Evolutionary conservation across 192 early-diverging fungal genomes (phyloP).

Genomic region (Umbelopsis ramanniana): DNA sequence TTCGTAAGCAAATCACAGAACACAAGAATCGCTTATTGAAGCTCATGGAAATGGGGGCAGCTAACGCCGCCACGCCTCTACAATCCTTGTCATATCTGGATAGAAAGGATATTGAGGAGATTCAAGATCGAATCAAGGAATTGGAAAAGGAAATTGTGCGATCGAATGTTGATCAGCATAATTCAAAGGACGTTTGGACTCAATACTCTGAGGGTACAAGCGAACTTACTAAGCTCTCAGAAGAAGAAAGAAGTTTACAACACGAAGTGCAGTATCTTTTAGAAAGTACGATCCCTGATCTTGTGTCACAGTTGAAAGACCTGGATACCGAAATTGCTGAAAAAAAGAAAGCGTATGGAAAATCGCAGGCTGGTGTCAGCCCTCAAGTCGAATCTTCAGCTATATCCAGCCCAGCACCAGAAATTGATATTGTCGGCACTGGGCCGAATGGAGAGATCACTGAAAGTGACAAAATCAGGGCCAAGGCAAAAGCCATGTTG

Average conservation of each 20-base stretch:
- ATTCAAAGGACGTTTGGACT: constrained; percentile 25
- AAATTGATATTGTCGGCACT: constrained; percentile 50
- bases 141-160: constrained; percentile 40
- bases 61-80: constrained; percentile 18
- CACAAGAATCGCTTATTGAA: constrained; percentile 23
- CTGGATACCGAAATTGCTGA: constrained; percentile 49
- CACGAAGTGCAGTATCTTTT: constrained; percentile 46
- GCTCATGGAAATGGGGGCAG: constrained; percentile 19
- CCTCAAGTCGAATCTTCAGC: constrained; percentile 1
- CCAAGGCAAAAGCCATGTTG: constrained; percentile 59
- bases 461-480: constrained; percentile 55
- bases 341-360: constrained; percentile 42
- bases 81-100: constrained; percentile 33
- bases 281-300: constrained; percentile 37
- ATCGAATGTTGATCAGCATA: constrained; percentile 11
- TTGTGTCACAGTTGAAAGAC: constrained; percentile 48
- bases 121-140: constrained; percentile 49
- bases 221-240: constrained; percentile 49
- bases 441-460: constrained; percentile 57
- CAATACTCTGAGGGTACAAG: constrained; percentile 37
- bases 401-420: constrained; percentile 14
- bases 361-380: constrained; percentile 33
- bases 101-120: constrained; percentile 46
- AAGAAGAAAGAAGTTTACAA: constrained; percentile 53
- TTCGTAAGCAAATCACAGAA: constrained; percentile 35